phyloP scores from a whole-genome alignment of 1,139 yeast genomes.

The Spencermartinsiella ligniputridi region DNA sequence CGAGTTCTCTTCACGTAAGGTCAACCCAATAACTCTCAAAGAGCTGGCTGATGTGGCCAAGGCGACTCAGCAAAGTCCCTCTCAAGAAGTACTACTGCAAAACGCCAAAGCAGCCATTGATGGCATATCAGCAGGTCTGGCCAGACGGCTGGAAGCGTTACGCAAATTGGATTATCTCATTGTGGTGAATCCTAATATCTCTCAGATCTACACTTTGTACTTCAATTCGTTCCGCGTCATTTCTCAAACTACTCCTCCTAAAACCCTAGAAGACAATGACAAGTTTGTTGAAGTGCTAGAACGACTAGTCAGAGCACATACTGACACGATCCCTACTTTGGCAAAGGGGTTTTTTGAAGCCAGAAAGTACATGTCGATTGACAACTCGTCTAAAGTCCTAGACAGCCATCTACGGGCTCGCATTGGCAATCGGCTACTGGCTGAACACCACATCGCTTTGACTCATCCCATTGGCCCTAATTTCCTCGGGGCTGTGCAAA shows the following conservation, averaged over 20 bases:
- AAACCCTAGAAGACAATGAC: conserved; percentile 50
- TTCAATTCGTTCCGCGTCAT: conserved; percentile 64
- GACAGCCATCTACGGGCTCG: conserved; percentile 79
- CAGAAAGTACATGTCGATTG: conserved; percentile 46
- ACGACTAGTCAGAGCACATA: conserved; percentile 65
- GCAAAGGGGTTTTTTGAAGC: conserved; percentile 84
- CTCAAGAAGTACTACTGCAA: background rate
- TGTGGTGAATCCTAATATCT: conserved; percentile 81
- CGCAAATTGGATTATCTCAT: conserved; percentile 76
- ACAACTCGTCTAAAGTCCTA: conserved; percentile 55
- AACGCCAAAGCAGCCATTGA: background rate
- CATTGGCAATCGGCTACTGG: conserved; percentile 77
- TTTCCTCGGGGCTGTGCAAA: conserved; percentile 69
- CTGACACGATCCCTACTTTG: conserved; percentile 74
- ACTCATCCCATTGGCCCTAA: conserved; percentile 43
- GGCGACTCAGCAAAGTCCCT: background rate
- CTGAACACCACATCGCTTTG: conserved; percentile 75
- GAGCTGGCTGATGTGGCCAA: background rate
- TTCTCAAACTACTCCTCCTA: conserved; percentile 41
- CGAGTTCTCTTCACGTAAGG: background rate
- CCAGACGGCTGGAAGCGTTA: conserved; percentile 61
- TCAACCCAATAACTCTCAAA: background rate
- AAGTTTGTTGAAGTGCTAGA: conserved; percentile 49
- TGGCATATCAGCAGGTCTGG: conserved; percentile 29
- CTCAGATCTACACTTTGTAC: conserved; percentile 73